These are phyloP conservation scores for Boletus tylopilopsis DNA, from an alignment of 768 basidiomycete genomes.

Conservation along the genomic window DNA sequence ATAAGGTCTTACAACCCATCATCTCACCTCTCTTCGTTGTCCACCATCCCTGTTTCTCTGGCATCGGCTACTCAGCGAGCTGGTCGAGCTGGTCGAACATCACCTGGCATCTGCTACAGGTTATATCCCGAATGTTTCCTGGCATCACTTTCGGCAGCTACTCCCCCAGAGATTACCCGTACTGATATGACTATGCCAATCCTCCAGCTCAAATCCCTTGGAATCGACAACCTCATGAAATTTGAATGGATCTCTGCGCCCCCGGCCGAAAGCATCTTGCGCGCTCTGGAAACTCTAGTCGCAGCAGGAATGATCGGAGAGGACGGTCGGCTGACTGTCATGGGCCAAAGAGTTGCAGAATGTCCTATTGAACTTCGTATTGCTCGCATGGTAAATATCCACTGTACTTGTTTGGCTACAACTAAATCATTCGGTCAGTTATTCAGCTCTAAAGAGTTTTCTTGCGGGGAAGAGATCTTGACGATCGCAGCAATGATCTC, in stretches of 20 bases:
- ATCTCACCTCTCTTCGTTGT: slow-evolving; percentile 79
- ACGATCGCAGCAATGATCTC: slow-evolving; percentile 96
- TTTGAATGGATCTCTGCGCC: slow-evolving; percentile 95
- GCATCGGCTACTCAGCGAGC: slow-evolving; percentile 93
- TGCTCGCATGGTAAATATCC: slow-evolving; percentile 78
- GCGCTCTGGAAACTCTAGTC: slow-evolving; percentile 81
- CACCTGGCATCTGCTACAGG: slow-evolving; percentile 88
- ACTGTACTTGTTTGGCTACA: neutral
- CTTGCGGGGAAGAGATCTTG: slow-evolving; percentile 92
- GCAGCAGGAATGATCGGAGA: slow-evolving; percentile 82
- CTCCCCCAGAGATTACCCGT: slow-evolving; percentile 87
- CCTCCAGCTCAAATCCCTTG: slow-evolving; percentile 90
- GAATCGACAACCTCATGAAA: slow-evolving; percentile 92
- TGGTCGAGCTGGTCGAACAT: slow-evolving; percentile 92
- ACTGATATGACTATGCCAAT: slow-evolving; percentile 90
- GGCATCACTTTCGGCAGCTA: slow-evolving; percentile 58
- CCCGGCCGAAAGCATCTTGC: slow-evolving; percentile 77
- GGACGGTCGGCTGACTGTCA: slow-evolving; percentile 68
- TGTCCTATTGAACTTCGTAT: slow-evolving; percentile 90
- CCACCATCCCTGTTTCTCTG: slow-evolving; percentile 76
- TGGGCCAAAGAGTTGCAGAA: slow-evolving; percentile 88
- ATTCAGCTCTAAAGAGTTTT: slow-evolving; percentile 78
- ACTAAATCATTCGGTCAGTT: slow-evolving; percentile 46
- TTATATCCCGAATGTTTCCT: slow-evolving; percentile 72
- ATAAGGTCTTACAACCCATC: slow-evolving; percentile 88